These are phyloP conservation scores for Candida stauntonica DNA, from an alignment of 805 yeast genomes.

Conservation along the genomic window DNA sequence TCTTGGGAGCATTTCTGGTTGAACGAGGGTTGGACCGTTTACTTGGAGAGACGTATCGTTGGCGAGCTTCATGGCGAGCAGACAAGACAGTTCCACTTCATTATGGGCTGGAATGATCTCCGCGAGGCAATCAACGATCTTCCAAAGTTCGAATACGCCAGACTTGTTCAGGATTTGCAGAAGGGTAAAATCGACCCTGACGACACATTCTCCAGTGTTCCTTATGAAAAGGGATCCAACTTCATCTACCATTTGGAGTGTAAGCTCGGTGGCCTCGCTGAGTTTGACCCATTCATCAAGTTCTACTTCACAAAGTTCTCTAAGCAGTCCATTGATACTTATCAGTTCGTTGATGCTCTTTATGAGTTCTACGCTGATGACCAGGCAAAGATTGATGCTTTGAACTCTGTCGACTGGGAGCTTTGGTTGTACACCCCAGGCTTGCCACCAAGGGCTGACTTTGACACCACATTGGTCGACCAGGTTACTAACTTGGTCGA, in stretches of 20 bases:
- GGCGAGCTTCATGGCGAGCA: slow-evolving; percentile 41
- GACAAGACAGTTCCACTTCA: slow-evolving; percentile 73
- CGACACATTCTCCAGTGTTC: slow-evolving; percentile 82
- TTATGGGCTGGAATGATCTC: slow-evolving; percentile 86
- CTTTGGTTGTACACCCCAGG: slow-evolving; percentile 80
- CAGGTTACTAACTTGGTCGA: slow-evolving; percentile 62
- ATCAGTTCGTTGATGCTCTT: slow-evolving; percentile 71
- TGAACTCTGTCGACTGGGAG: slow-evolving; percentile 79
- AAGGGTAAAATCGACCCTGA: slow-evolving; percentile 72
- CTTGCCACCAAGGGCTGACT: slow-evolving; percentile 81
- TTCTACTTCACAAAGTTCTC: slow-evolving; percentile 68
- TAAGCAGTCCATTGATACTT: slow-evolving; percentile 72
- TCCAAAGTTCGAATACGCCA: slow-evolving; percentile 53
- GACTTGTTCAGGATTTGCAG: slow-evolving; percentile 66
- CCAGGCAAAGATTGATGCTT: slow-evolving; percentile 39
- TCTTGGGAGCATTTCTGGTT: slow-evolving; percentile 95
- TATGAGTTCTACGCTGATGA: slow-evolving; percentile 54
- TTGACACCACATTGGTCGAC: slow-evolving; percentile 75
- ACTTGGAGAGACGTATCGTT: slow-evolving; percentile 77
- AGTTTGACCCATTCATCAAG: slow-evolving; percentile 76
- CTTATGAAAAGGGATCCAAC: slow-evolving; percentile 88
- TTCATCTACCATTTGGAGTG: slow-evolving; percentile 72
- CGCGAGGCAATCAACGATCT: slow-evolving; percentile 61
- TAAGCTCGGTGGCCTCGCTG: slow-evolving; percentile 55
- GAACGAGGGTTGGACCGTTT: slow-evolving; percentile 96